Evolutionary conservation across 2,329 filamentous ascomycete species (phyloP).

Genomic region (Seiridium cupressi): DNA sequence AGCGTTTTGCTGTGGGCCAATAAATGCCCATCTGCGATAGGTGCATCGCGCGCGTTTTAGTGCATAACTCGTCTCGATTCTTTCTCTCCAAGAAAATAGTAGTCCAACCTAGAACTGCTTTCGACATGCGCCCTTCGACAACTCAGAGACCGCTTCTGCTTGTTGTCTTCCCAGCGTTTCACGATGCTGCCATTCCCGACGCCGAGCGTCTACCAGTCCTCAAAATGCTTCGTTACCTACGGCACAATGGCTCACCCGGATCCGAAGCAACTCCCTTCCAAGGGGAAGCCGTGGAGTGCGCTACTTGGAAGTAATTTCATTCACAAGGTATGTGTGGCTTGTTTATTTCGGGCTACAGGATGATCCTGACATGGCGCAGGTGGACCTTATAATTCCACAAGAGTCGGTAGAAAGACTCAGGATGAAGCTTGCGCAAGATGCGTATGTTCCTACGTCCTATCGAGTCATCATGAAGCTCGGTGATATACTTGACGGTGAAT

Average conservation of each 20-base stretch:
- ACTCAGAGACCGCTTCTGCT: not conserved
- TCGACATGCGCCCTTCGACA: not conserved
- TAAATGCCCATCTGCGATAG: not conserved
- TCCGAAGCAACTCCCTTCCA: slow-evolving; percentile 65
- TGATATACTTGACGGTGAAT: slow-evolving; percentile 69
- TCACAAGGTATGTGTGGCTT: slow-evolving; percentile 54
- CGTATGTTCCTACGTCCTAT: slow-evolving; percentile 51
- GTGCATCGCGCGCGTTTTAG: not conserved
- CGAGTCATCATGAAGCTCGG: slow-evolving; percentile 71
- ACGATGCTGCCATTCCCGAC: slow-evolving; percentile 44
- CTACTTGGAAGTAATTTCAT: slow-evolving; percentile 65
- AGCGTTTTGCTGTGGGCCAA: slow-evolving; percentile 1
- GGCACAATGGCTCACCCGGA: slow-evolving; percentile 69
- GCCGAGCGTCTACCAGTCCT: slow-evolving; percentile 48
- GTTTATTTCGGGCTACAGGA: not conserved
- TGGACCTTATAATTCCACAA: slow-evolving; percentile 72
- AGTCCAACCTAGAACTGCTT: not conserved
- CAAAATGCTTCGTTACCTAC: slow-evolving; percentile 75
- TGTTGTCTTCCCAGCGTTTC: not conserved
- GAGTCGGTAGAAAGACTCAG: slow-evolving; percentile 55
- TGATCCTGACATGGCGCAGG: slow-evolving; percentile 31
- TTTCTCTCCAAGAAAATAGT: not conserved
- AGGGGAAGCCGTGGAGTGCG: slow-evolving; percentile 73
- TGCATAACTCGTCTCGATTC: not conserved
- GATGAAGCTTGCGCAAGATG: slow-evolving; percentile 43